These are phyloP conservation scores for Acacia acuminata DNA, from an alignment of 306 rosid genomes.

Conservation along the genomic window DNA sequence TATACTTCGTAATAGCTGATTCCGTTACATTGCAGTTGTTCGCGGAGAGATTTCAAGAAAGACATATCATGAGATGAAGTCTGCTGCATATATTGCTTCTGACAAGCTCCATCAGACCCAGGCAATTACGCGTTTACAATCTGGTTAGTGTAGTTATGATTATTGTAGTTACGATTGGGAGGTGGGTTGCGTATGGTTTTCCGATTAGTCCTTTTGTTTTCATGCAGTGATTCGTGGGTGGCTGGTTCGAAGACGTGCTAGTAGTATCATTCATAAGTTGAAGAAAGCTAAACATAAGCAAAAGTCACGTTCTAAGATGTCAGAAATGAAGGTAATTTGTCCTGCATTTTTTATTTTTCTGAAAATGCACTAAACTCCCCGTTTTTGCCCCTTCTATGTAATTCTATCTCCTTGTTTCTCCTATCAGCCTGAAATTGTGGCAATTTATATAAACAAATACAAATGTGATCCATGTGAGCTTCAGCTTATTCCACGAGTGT, in stretches of 20 bases:
- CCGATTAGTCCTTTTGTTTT: conserved; percentile 23
- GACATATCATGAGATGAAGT: conserved; percentile 44
- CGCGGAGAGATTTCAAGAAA: conserved; percentile 69
- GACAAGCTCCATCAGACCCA: conserved; percentile 48
- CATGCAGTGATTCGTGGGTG: conserved; percentile 69
- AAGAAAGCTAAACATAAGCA: conserved; percentile 43
- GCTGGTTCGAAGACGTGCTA: conserved; percentile 57
- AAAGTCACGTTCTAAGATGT: conserved; percentile 47
- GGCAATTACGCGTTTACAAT: conserved; percentile 59
- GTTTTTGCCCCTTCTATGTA: neutral
- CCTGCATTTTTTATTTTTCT: conserved; percentile 1
- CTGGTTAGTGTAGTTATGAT: conserved; percentile 52
- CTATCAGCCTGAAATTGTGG: neutral
- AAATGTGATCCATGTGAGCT: too few relatives aligned
- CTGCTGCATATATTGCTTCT: conserved; percentile 44
- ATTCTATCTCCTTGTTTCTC: conserved; percentile 4
- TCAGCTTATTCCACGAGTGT: too few relatives aligned
- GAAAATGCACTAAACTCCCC: neutral
- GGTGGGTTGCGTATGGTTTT: conserved; percentile 30
- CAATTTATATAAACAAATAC: too few relatives aligned
- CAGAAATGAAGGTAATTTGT: conserved; percentile 61
- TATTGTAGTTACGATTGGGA: conserved; percentile 15
- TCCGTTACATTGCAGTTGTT: conserved; percentile 56
- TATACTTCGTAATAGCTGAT: neutral
- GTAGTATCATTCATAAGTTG: conserved; percentile 17